A percentile compares a stretch with the other conserved stretches of the same genome.
phyloP scores from a whole-genome alignment of 2,329 filamentous ascomycete genomes.

The Talaromyces sp. region DNA sequence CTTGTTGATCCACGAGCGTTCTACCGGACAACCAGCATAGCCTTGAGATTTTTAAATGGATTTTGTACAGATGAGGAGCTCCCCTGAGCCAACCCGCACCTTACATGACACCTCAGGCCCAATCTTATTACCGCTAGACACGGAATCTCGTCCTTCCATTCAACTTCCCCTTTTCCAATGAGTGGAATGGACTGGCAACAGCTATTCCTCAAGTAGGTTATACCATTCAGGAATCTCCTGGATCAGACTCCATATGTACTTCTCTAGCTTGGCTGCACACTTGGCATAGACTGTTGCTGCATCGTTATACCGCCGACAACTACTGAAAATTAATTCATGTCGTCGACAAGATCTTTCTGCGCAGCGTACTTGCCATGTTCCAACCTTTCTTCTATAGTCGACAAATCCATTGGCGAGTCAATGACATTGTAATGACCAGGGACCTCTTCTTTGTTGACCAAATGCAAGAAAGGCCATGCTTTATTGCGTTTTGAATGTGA shows the following conservation, averaged over 20 bases:
- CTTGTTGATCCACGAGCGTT: too few species aligned
- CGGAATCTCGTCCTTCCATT: too few species aligned
- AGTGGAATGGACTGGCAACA: background rate
- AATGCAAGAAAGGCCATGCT: conserved; percentile 91
- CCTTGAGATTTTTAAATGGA: too few species aligned
- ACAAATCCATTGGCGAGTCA: conserved; percentile 94
- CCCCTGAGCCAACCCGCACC: too few species aligned
- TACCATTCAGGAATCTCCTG: conserved; percentile 90
- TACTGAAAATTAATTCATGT: conserved; percentile 90
- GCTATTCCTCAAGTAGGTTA: background rate
- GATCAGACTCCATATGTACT: conserved; percentile 93
- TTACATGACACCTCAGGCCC: too few species aligned
- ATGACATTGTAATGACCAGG: conserved; percentile 98
- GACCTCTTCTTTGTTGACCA: conserved; percentile 93
- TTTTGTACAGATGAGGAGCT: too few species aligned
- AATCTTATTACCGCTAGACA: too few species aligned
- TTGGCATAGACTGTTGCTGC: conserved; percentile 94
- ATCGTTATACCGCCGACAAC: conserved; percentile 95
- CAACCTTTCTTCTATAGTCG: conserved; percentile 92
- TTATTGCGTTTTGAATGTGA: conserved; percentile 88
- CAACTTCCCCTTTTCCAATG: too few species aligned
- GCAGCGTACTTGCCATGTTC: conserved; percentile 88
- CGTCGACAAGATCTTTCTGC: conserved; percentile 87
- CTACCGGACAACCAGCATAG: too few species aligned
- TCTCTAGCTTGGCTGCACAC: conserved; percentile 86